phyloP scores from a whole-genome alignment of 1,284 basidiomycete genomes.

The Ceratobasidium sp. region DNA sequence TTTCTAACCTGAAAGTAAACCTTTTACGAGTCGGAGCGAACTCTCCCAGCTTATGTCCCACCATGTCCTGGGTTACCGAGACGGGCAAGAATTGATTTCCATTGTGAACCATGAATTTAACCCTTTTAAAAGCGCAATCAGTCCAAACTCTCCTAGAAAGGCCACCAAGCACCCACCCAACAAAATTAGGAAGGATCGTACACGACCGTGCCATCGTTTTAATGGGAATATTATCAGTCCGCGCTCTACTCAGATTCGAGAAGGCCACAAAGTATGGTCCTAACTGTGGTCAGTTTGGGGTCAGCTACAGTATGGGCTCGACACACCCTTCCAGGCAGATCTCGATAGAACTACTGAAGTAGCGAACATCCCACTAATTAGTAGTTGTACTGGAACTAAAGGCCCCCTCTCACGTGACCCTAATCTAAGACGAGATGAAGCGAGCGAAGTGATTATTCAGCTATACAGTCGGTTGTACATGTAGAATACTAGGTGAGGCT shows the following conservation, averaged over 20 bases:
- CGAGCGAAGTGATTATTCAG: neutral
- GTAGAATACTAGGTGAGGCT: neutral
- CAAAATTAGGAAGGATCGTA: constrained; percentile 94
- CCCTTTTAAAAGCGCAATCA: constrained; percentile 59
- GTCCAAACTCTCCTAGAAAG: constrained; percentile 36
- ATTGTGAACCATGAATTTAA: constrained; percentile 93
- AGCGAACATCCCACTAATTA: constrained; percentile 49
- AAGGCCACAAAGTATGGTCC: constrained; percentile 97
- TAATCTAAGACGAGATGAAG: neutral
- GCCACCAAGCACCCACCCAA: constrained; percentile 71
- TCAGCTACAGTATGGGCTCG: neutral
- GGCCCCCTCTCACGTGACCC: neutral
- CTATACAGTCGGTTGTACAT: constrained; percentile 4
- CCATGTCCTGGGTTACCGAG: constrained; percentile 94
- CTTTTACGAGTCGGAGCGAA: constrained; percentile 87
- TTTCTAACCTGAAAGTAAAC: constrained; percentile 78
- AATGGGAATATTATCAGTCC: constrained; percentile 87
- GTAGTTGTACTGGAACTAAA: neutral
- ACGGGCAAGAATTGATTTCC: constrained; percentile 92
- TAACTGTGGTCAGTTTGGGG: constrained; percentile 55
- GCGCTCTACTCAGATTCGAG: constrained; percentile 87
- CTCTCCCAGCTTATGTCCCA: constrained; percentile 97
- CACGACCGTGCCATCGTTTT: constrained; percentile 90
- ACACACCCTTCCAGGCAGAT: constrained; percentile 63
- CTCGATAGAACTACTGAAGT: constrained; percentile 52